Evolutionary conservation across 169 alveolate species (phyloP), one percentile per base, ranked within the genome.

Genomic region (Cryptosporidium felis): DNA sequence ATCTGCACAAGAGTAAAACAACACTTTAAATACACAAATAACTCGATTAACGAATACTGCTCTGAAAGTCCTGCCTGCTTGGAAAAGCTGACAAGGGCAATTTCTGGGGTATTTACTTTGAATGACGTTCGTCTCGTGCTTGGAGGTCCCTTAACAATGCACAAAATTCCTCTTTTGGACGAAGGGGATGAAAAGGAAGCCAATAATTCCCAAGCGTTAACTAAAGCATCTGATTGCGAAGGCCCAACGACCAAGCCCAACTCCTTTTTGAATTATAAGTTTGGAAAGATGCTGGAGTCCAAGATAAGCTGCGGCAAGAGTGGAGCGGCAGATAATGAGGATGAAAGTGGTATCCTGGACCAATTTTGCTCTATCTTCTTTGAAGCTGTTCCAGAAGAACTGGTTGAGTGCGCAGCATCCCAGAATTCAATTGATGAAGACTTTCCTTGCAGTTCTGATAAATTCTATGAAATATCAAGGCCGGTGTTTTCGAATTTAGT

Each of bases 131-230:
- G 85, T 9, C 85, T 74, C 56, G 10, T 74, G 1, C 59, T 74
- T n/a, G 51, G 51, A 14, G 85, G 85, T n/a, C 85, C 85, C 28
- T 26, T 49, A 34, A 51, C 85, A 4, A 74, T 74, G 65, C 34
- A 49, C 46, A 56, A 40, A 32, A 74, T 74, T 32, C 85, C 85
- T 34, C 28, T 40, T 6, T 30, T 74, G 26, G 85, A 74, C 2
- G 85, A 74, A 10, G 18, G 28, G 1, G 61, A 74, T 18, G 63
- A 47, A 28, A 53, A 46, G 12, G 12, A 18, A 21, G 12, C 53
- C 5, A 44, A 63, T 5, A 1, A n/a, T 42, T 1, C 42, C 5
- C 42, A 0, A 3, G 0, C 21, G 32, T 12, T 3, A 5, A 28
- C 23, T 8, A 42, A 42, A 51, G n/a, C 12, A 14, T 14, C 12